Conservation (phyloP, 1,284 basidiomycete genomes). For the Puccinia triticina region DNA sequence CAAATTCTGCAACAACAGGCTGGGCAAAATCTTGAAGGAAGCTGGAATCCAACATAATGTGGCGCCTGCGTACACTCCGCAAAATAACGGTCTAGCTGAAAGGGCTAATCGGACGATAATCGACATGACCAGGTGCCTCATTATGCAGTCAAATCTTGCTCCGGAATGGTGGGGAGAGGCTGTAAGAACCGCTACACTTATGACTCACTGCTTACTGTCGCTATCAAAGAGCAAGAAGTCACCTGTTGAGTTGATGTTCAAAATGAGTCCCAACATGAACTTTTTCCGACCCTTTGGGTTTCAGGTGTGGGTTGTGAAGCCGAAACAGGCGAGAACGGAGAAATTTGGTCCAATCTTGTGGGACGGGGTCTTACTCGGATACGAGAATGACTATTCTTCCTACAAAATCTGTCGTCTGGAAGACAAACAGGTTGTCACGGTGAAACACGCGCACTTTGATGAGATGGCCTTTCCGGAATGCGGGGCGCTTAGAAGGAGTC, state of each 20-base stretch:
- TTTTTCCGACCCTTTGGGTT: neutral
- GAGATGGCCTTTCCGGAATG: neutral
- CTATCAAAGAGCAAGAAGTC: neutral
- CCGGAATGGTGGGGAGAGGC: neutral
- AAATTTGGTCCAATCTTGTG: neutral
- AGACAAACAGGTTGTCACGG: neutral
- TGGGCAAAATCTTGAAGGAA: too few species aligned
- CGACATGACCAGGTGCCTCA: too few species aligned
- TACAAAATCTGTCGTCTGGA: neutral
- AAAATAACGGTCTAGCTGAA: too few species aligned
- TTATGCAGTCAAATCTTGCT: too few species aligned
- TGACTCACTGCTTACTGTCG: neutral
- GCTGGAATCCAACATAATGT: too few species aligned
- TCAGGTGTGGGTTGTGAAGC: neutral
- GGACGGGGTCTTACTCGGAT: constrained; percentile 17
- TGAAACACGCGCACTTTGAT: constrained; percentile 9
- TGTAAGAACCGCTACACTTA: neutral
- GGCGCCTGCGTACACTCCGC: too few species aligned
- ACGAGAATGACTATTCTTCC: neutral
- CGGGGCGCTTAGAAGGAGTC: neutral
- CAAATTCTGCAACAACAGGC: too few species aligned
- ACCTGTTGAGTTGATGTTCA: neutral
- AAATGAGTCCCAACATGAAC: neutral
- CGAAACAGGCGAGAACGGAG: neutral
- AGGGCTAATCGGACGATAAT: too few species aligned